A percentile compares a stretch with the other conserved stretches of the same genome.
phyloP scores from a whole-genome alignment of 208 protist species.

The Trypanosoma conorhini region DNA sequence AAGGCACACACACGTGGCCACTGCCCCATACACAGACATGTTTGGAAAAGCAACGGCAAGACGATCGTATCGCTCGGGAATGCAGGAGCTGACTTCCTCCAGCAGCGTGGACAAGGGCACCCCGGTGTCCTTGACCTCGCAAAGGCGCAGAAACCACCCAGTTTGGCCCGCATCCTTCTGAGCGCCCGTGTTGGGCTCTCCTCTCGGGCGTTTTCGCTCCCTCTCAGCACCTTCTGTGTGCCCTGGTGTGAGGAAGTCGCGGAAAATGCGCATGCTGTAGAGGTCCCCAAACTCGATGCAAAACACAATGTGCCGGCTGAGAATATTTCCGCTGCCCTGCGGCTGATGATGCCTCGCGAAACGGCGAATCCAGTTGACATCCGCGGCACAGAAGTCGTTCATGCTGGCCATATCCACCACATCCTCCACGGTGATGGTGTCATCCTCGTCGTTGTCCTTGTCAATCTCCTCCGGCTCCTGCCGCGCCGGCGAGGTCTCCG shows the following conservation, averaged over 20 bases:
- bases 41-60: constrained; percentile 68
- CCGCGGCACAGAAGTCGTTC: constrained; percentile 71
- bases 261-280: constrained; percentile 52
- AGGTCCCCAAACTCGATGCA: constrained; percentile 79
- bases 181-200: neutral
- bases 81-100: constrained; percentile 22
- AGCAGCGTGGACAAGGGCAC: constrained; percentile 30
- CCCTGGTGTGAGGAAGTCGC: constrained; percentile 6
- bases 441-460: constrained; percentile 48
- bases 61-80: constrained; percentile 26
- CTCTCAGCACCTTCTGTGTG: neutral
- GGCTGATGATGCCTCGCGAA: constrained; percentile 42
- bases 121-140: constrained; percentile 28
- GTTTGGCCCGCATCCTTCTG: neutral
- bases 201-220: constrained; percentile 2
- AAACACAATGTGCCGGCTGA: constrained; percentile 57
- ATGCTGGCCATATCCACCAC: constrained; percentile 74
- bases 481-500: neutral
- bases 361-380: constrained; percentile 72
- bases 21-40: constrained; percentile 75
- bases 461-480: constrained; percentile 30
- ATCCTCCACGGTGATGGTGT: constrained; percentile 65
- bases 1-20: constrained; percentile 51
- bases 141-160: constrained; percentile 30
- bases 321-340: constrained; percentile 1